Conservation (phyloP, 1,284 basidiomycete species). For the Ustanciosporium gigantosporum region DNA sequence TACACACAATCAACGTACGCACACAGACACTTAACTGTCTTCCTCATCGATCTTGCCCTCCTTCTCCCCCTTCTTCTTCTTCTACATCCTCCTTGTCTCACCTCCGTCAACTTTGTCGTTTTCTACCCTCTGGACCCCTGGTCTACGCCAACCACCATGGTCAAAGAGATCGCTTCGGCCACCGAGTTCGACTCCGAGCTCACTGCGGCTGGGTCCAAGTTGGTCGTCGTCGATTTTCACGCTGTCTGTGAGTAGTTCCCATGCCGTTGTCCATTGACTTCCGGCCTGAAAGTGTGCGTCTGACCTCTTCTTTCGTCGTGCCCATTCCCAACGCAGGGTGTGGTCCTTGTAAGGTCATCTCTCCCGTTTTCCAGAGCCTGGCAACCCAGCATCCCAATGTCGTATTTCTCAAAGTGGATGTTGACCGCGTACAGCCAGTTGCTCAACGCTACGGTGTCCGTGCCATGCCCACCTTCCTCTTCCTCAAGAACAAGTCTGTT, state of each 20-base stretch:
- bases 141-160: conserved; percentile 12
- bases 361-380: conserved; percentile 28
- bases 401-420: conserved; percentile 62
- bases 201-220: conserved; percentile 26
- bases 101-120: not conserved
- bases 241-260: conserved; percentile 23
- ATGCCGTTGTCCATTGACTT: no score
- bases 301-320: not conserved
- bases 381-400: conserved; percentile 23
- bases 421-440: conserved; percentile 62
- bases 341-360: conserved; percentile 37
- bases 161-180: conserved; percentile 30
- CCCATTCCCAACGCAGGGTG: conserved; percentile 19
- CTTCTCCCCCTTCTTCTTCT: no score
- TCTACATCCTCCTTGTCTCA: no score
- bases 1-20: no score
- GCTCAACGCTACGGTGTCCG: conserved; percentile 62
- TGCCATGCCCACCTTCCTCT: conserved; percentile 66
- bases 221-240: conserved; percentile 44
- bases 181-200: conserved; percentile 36
- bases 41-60: no score
- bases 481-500: conserved; percentile 62
- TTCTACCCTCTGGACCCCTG: not conserved
- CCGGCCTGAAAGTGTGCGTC: no score
- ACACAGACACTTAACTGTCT: no score